A percentile compares a stretch with the other conserved stretches of the same genome.
Evolutionary conservation across 2,329 filamentous ascomycete genomes (phyloP).

Genomic region (Diplodia sapinea): DNA sequence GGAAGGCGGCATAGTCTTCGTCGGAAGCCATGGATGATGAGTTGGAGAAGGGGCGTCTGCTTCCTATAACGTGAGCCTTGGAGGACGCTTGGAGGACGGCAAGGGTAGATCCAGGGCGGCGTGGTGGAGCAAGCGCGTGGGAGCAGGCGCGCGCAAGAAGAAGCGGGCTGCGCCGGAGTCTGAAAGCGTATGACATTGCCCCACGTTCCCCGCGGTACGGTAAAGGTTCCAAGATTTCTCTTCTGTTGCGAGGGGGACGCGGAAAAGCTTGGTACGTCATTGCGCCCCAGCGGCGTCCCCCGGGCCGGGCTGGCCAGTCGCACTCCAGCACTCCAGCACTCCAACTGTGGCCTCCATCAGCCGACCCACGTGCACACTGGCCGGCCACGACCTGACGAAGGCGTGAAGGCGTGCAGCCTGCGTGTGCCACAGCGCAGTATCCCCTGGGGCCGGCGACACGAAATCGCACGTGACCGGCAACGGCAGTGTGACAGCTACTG

Average conservation of each 20-base stretch:
- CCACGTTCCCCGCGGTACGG: slow-evolving; percentile 16
- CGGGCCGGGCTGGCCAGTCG: slow-evolving; percentile 20
- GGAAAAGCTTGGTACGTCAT: slow-evolving; percentile 27
- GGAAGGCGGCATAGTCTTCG: slow-evolving; percentile 81
- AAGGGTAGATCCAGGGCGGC: not conserved
- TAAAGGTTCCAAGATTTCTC: slow-evolving; percentile 13
- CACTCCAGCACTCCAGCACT: not conserved
- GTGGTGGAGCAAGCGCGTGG: slow-evolving; percentile 5
- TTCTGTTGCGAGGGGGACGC: slow-evolving; percentile 5
- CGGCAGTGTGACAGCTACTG: slow-evolving; percentile 14
- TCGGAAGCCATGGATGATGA: slow-evolving; percentile 69
- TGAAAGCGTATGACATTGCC: slow-evolving; percentile 21
- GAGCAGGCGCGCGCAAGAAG: slow-evolving; percentile 16
- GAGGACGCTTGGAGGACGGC: not conserved
- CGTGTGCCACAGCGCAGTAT: not conserved
- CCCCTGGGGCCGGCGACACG: not conserved
- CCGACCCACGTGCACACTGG: slow-evolving; percentile 6
- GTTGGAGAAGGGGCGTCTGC: slow-evolving; percentile 3
- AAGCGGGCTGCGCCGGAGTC: slow-evolving; percentile 8
- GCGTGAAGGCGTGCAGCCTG: not conserved
- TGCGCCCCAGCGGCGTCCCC: not conserved
- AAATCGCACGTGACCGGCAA: not conserved
- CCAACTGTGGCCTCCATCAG: not conserved
- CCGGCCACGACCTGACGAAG: not conserved
- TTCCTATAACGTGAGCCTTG: not conserved